Percentiles rank a stretch among this genome's conserved stretches.
Conservation (phyloP, 768 basidiomycete species). For the Porpolomopsis calyptriformis region DNA sequence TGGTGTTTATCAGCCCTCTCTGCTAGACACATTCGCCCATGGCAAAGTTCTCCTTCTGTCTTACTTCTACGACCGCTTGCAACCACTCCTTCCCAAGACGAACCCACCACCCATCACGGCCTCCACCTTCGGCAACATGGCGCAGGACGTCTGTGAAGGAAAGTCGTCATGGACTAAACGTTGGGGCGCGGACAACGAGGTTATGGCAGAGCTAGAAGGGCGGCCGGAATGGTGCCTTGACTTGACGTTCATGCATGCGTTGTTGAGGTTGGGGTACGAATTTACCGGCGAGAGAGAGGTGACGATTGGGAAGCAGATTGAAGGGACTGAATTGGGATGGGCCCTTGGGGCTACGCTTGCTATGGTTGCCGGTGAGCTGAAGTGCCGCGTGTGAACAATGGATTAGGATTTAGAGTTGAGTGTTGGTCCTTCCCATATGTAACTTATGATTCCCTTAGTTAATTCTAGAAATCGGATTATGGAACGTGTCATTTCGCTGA, state of each 20-base stretch:
- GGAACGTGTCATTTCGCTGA: no score
- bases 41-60: conserved; percentile 88
- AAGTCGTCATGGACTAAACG: conserved; percentile 46
- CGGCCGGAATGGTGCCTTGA: conserved; percentile 95
- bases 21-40: conserved; percentile 76
- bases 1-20: conserved; percentile 92
- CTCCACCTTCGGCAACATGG: conserved; percentile 51
- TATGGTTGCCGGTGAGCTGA: conserved; percentile 54
- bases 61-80: conserved; percentile 94
- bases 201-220: conserved; percentile 56
- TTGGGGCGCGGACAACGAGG: conserved; percentile 25
- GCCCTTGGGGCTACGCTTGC: conserved; percentile 76
- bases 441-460: no score
- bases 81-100: conserved; percentile 48
- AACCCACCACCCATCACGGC: conserved; percentile 30
- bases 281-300: conserved; percentile 60
- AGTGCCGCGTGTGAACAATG: conserved; percentile 37
- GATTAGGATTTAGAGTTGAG: no score
- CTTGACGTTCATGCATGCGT: conserved; percentile 86
- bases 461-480: no score
- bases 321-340: conserved; percentile 91
- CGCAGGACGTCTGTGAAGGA: conserved; percentile 66
- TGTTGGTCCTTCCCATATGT: no score
- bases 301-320: conserved; percentile 76
- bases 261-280: conserved; percentile 86